A percentile compares a stretch with the other conserved stretches of the same genome.
Evolutionary conservation across 2,329 filamentous ascomycete genomes (phyloP).

Genomic region (Ceratocystis alfenasii): DNA sequence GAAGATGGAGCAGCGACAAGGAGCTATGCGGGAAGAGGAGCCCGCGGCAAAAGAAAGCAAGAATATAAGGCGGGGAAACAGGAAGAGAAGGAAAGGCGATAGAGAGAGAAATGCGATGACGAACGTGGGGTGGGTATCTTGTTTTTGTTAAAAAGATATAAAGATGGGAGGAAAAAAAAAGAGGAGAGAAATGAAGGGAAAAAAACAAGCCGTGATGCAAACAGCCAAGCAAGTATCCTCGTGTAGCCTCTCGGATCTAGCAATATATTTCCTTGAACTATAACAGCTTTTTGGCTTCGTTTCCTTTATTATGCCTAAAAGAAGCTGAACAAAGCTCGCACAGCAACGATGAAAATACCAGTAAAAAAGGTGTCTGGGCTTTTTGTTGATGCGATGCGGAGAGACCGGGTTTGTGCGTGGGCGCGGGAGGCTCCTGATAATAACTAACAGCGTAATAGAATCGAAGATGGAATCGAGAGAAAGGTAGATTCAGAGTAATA

Average conservation of each 20-base stretch:
- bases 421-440: neutral
- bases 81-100: neutral
- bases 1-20: neutral
- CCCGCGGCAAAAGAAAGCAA: neutral
- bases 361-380: neutral
- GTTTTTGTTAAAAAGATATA: neutral
- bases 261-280: neutral
- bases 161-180: neutral
- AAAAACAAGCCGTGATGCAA: slow-evolving; percentile 4
- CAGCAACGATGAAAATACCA: neutral
- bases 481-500: neutral
- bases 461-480: no score
- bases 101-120: neutral
- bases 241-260: no score
- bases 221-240: neutral
- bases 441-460: neutral
- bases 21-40: neutral
- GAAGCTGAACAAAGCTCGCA: neutral
- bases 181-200: neutral
- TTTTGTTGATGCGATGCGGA: neutral
- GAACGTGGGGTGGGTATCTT: neutral
- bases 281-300: neutral
- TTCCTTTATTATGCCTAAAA: neutral
- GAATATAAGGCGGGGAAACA: neutral
- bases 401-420: neutral